A percentile compares a stretch with the other conserved stretches of the same genome.
phyloP scores from a whole-genome alignment of 768 basidiomycete species.

The Russula brevipes region DNA sequence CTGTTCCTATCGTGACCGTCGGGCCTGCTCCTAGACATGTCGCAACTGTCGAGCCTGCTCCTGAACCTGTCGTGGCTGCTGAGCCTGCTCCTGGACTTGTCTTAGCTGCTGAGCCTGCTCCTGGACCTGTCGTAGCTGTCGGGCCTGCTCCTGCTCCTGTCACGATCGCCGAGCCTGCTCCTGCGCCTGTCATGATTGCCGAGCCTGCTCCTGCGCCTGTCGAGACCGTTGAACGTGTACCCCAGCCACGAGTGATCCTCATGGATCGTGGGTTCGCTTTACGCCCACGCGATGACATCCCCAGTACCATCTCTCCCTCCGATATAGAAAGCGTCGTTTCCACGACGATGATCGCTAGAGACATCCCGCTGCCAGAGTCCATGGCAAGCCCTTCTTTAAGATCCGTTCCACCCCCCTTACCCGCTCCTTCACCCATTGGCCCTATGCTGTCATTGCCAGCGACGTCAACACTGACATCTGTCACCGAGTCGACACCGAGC shows the following conservation, averaged over 20 bases:
- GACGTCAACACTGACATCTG: slow-evolving; percentile 21
- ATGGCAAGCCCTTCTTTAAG: slow-evolving; percentile 18
- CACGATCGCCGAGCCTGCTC: background rate
- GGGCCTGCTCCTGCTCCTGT: background rate
- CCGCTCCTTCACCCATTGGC: slow-evolving; percentile 29
- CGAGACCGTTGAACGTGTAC: slow-evolving; percentile 4
- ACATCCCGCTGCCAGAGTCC: background rate
- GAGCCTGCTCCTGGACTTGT: background rate
- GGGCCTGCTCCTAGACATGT: background rate
- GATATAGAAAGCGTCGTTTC: background rate
- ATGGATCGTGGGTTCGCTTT: background rate
- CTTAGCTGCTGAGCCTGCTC: too few species aligned
- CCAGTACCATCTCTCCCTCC: slow-evolving; percentile 4
- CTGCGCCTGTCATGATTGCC: too few species aligned
- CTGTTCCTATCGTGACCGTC: background rate
- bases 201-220: background rate
- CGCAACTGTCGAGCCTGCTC: too few species aligned
- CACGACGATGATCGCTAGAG: background rate
- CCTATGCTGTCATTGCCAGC: slow-evolving; percentile 28
- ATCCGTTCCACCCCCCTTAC: slow-evolving; percentile 13
- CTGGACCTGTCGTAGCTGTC: background rate
- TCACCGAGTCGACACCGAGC: slow-evolving; percentile 23
- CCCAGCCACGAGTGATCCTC: background rate
- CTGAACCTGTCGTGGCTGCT: background rate
- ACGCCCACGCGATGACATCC: background rate